A percentile compares a stretch with the other conserved stretches of the same genome.
phyloP scores from a whole-genome alignment of 352 stramenopile genomes.

The Globisporangium carolinianum region DNA sequence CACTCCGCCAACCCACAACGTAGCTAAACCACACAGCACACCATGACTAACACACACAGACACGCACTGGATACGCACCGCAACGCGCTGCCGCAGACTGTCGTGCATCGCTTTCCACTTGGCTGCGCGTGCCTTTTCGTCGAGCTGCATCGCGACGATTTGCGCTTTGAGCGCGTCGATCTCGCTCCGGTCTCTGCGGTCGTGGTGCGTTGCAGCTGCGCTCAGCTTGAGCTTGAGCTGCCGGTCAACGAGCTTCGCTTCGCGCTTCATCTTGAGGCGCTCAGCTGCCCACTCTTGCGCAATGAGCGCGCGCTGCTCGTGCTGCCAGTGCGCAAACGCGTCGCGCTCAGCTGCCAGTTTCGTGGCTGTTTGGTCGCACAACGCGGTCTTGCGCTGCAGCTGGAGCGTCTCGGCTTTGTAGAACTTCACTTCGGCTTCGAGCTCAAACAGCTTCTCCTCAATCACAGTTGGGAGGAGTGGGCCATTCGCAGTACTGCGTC shows the following conservation, averaged over 20 bases:
- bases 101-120: slow-evolving; percentile 72
- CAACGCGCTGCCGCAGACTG: slow-evolving; percentile 54
- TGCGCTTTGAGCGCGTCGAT: slow-evolving; percentile 76
- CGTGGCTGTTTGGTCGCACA: slow-evolving; percentile 54
- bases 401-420: slow-evolving; percentile 80
- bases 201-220: slow-evolving; percentile 38
- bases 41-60: background rate
- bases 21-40: background rate
- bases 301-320: slow-evolving; percentile 46
- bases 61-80: slow-evolving; percentile 23
- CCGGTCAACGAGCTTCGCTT: slow-evolving; percentile 55
- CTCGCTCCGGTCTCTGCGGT: slow-evolving; percentile 57
- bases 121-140: slow-evolving; percentile 38
- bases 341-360: slow-evolving; percentile 46
- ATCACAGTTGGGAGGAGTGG: slow-evolving; percentile 45
- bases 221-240: slow-evolving; percentile 71
- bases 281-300: slow-evolving; percentile 67
- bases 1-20: background rate
- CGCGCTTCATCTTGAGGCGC: slow-evolving; percentile 67
- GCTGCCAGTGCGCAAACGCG: slow-evolving; percentile 39
- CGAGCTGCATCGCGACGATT: slow-evolving; percentile 75
- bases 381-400: slow-evolving; percentile 64
- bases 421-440: slow-evolving; percentile 83
- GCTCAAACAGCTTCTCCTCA: slow-evolving; percentile 74
- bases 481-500: background rate